phyloP scores from a whole-genome alignment of 2,329 filamentous ascomycete genomes.

The Fusarium sublunatum region DNA sequence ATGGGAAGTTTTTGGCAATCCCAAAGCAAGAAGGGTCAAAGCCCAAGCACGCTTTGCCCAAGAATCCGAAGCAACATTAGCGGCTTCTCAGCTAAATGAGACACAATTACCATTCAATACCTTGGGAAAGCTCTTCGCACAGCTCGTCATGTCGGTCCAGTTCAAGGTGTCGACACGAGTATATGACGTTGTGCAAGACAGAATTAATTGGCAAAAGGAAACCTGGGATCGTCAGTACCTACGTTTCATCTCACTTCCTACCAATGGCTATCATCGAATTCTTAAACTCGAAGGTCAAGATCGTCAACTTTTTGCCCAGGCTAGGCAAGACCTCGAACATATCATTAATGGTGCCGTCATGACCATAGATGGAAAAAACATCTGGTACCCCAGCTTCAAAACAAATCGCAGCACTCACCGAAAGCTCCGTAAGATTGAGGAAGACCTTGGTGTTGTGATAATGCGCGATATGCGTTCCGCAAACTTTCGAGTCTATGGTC shows the following conservation, averaged over 20 bases:
- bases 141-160: constrained; percentile 52
- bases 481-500: constrained; percentile 20
- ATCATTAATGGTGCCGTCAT: constrained; percentile 17
- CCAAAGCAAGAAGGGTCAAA: constrained; percentile 52
- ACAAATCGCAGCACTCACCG: neutral
- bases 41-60: constrained; percentile 54
- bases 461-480: constrained; percentile 10
- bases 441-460: constrained; percentile 12
- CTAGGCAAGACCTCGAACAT: constrained; percentile 7
- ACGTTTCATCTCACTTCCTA: neutral
- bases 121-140: constrained; percentile 51
- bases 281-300: constrained; percentile 26
- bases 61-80: constrained; percentile 52
- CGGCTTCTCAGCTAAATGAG: constrained; percentile 48
- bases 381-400: constrained; percentile 13
- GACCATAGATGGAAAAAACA: constrained; percentile 4
- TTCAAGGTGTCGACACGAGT: constrained; percentile 53
- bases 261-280: constrained; percentile 34
- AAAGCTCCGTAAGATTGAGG: constrained; percentile 9
- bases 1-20: constrained; percentile 46
- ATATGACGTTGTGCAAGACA: constrained; percentile 47
- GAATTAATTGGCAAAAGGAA: constrained; percentile 43
- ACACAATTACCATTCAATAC: constrained; percentile 47
- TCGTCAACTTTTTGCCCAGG: constrained; percentile 5
- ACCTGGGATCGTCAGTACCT: constrained; percentile 49